Percentiles rank a stretch among this genome's conserved stretches.
Conservation (phyloP, 768 basidiomycete genomes). For the Mycena capillaripes region DNA sequence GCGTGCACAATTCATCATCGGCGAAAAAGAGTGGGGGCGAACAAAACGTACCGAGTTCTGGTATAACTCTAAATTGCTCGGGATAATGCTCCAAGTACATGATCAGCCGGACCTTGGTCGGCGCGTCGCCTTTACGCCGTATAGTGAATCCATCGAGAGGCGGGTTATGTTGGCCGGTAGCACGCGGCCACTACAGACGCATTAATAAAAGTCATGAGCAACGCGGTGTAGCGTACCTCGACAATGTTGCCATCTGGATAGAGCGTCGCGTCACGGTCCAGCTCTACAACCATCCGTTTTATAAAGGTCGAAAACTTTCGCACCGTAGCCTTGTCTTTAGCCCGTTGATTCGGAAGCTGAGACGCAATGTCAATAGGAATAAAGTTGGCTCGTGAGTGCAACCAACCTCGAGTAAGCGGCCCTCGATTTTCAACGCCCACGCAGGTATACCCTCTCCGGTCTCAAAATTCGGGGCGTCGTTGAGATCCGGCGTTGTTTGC, state of each 20-base stretch:
- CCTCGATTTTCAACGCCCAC: constrained; percentile 91
- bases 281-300: constrained; percentile 86
- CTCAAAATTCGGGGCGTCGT: constrained; percentile 69
- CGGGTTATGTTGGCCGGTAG: constrained; percentile 68
- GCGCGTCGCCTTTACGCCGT: constrained; percentile 82
- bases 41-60: constrained; percentile 73
- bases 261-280: constrained; percentile 85
- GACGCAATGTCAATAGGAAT: background rate
- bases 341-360: constrained; percentile 72
- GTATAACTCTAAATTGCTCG: constrained; percentile 84
- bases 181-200: constrained; percentile 70
- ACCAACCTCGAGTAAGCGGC: constrained; percentile 84
- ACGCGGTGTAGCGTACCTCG: constrained; percentile 68
- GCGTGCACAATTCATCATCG: constrained; percentile 7
- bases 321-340: constrained; percentile 70
- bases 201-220: background rate
- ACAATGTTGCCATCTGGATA: constrained; percentile 92
- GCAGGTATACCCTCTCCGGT: constrained; percentile 92
- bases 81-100: constrained; percentile 90
- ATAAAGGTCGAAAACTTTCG: constrained; percentile 91
- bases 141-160: constrained; percentile 90
- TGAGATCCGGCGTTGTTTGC: constrained; percentile 73
- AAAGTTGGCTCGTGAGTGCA: no score
- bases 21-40: background rate
- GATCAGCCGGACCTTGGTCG: constrained; percentile 85